Conservation (phyloP, 164 flowering plant species). For the Hamamelis virginiana region DNA sequence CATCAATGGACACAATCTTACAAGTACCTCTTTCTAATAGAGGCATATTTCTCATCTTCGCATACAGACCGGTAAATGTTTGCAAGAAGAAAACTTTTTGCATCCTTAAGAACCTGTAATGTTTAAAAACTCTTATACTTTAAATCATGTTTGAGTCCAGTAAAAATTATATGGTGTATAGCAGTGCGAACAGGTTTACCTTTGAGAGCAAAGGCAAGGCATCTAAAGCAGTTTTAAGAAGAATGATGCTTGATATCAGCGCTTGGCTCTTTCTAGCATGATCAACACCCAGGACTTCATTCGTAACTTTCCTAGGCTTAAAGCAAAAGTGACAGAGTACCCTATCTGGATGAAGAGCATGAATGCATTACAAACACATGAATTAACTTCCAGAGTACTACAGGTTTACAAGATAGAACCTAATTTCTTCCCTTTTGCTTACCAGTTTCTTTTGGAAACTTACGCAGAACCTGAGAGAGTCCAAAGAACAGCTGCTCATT, state of each 20-base stretch:
- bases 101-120: slow-evolving; percentile 87
- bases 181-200: slow-evolving; percentile 37
- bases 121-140: neutral
- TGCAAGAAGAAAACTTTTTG: slow-evolving; percentile 77
- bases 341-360: slow-evolving; percentile 58
- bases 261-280: slow-evolving; percentile 78
- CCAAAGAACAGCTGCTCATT: slow-evolving; percentile 97
- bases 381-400: neutral
- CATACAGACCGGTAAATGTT: slow-evolving; percentile 81
- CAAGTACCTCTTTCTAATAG: slow-evolving; percentile 72
- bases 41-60: slow-evolving; percentile 76
- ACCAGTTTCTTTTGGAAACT: slow-evolving; percentile 99
- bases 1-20: slow-evolving; percentile 6
- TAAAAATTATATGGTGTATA: neutral
- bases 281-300: slow-evolving; percentile 51
- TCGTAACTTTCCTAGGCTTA: slow-evolving; percentile 86
- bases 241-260: slow-evolving; percentile 85
- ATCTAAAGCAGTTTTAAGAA: slow-evolving; percentile 93
- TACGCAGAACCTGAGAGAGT: slow-evolving; percentile 85
- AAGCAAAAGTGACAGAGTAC: slow-evolving; percentile 99
- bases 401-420: neutral
- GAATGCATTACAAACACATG: neutral
- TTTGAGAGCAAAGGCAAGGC: slow-evolving; percentile 87
- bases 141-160: neutral
- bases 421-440: slow-evolving; percentile 11